Conservation (phyloP, 2,329 filamentous ascomycete genomes). For the Fusarium solani-melongenae region DNA sequence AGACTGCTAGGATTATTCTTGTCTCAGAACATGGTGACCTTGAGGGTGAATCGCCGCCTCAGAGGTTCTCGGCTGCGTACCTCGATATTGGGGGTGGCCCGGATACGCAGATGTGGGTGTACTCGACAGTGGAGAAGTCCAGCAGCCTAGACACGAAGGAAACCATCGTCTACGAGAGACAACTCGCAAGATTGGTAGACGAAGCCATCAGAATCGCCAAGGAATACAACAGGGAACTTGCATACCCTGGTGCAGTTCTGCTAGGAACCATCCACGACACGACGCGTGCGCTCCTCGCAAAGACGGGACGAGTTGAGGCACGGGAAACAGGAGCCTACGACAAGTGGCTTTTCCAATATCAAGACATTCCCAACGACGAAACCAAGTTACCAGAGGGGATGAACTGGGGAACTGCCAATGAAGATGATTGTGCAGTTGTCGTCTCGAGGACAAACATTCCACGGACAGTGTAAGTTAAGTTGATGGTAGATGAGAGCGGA, state of each 20-base stretch:
- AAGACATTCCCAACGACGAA: conserved; percentile 53
- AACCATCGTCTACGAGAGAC: conserved; percentile 42
- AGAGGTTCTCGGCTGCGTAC: conserved; percentile 66
- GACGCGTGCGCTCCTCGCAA: conserved; percentile 40
- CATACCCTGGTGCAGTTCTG: conserved; percentile 48
- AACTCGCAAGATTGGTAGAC: conserved; percentile 48
- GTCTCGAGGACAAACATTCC: conserved; percentile 66
- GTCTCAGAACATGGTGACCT: conserved; percentile 35
- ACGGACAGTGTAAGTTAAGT: conserved; percentile 56
- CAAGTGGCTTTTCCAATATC: conserved; percentile 68
- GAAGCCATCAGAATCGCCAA: conserved; percentile 44
- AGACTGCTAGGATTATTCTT: conserved; percentile 56
- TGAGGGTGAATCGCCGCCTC: not conserved
- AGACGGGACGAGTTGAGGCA: conserved; percentile 41
- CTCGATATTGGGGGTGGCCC: conserved; percentile 69
- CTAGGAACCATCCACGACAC: conserved; percentile 49
- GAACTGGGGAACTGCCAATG: conserved; percentile 63
- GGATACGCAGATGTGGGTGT: conserved; percentile 75
- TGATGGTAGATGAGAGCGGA: too few species aligned
- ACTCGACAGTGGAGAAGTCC: conserved; percentile 61
- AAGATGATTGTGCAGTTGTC: conserved; percentile 67
- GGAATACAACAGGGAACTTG: conserved; percentile 30
- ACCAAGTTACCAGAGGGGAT: conserved; percentile 58
- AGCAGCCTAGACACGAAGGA: conserved; percentile 6
- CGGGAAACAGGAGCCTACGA: conserved; percentile 52